phyloP scores from a whole-genome alignment of 805 yeast species.

The Candida pseudoglaebosa region DNA sequence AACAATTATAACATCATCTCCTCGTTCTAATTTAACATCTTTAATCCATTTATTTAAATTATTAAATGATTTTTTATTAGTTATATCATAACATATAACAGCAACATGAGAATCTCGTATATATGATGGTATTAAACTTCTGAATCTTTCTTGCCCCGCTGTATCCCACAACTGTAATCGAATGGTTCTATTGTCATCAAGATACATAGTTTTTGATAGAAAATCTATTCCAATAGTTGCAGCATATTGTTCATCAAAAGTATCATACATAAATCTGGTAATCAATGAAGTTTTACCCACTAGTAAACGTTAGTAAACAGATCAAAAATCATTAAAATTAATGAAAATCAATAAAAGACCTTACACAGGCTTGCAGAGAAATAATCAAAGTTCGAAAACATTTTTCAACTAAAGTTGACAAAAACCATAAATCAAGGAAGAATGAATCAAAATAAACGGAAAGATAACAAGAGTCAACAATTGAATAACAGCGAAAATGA shows the following conservation, averaged over 20 bases:
- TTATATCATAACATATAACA: conserved; percentile 90
- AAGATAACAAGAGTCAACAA: too few species aligned
- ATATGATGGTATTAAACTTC: conserved; percentile 92
- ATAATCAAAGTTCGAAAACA: too few species aligned
- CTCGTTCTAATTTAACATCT: conserved; percentile 91
- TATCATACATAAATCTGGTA: conserved; percentile 97
- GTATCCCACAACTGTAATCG: conserved; percentile 97
- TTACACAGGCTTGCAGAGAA: too few species aligned
- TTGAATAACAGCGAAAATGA: too few species aligned
- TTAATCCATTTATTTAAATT: conserved; percentile 89
- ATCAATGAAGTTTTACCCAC: conserved; percentile 96
- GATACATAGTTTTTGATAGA: conserved; percentile 88
- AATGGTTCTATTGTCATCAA: conserved; percentile 87
- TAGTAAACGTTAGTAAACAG: conserved; percentile 7
- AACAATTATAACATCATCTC: conserved; percentile 82
- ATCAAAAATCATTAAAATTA: neutral
- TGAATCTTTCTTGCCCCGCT: conserved; percentile 94
- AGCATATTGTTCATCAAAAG: conserved; percentile 92
- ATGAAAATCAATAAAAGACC: neutral
- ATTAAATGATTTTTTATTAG: conserved; percentile 79
- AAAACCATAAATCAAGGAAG: too few species aligned
- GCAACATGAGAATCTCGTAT: conserved; percentile 98
- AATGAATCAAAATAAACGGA: too few species aligned
- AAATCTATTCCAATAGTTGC: conserved; percentile 98
- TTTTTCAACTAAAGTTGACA: too few species aligned